phyloP scores from a whole-genome alignment of 352 stramenopile genomes.

The Pythium aquatile region DNA sequence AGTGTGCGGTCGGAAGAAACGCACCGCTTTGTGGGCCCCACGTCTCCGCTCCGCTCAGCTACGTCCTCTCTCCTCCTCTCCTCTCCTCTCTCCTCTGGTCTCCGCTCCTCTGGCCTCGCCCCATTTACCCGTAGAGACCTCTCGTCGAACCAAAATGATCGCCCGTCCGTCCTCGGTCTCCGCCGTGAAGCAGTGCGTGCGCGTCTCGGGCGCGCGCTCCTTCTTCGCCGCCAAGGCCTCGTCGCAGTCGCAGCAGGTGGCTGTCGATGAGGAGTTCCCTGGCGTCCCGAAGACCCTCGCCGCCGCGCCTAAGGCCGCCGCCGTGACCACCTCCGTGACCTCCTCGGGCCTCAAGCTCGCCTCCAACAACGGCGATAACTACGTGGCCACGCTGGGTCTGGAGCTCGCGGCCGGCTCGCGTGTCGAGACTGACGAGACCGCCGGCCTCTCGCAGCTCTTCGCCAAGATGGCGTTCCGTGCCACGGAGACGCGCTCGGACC shows the following conservation, averaged over 20 bases:
- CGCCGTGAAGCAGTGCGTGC: constrained; percentile 12
- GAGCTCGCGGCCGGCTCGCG: constrained; percentile 59
- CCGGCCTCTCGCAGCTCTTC: constrained; percentile 77
- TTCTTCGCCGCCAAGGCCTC: constrained; percentile 61
- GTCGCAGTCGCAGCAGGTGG: constrained; percentile 53
- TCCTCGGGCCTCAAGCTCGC: constrained; percentile 58
- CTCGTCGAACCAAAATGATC: background rate
- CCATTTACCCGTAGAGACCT: background rate
- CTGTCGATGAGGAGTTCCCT: constrained; percentile 66
- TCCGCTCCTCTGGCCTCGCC: background rate
- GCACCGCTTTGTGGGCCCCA: constrained; percentile 3
- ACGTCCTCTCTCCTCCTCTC: background rate
- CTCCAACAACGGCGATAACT: constrained; percentile 45
- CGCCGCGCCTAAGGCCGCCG: constrained; percentile 33
- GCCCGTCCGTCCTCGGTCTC: background rate
- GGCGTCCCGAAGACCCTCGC: constrained; percentile 40
- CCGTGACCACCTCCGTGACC: constrained; percentile 36
- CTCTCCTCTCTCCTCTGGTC: background rate
- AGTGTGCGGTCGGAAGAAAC: constrained; percentile 21
- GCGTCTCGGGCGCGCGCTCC: constrained; percentile 42
- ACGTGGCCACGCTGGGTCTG: constrained; percentile 65
- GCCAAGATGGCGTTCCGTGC: constrained; percentile 84
- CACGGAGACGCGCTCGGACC: constrained; percentile 68
- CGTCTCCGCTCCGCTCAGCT: background rate
- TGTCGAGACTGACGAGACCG: constrained; percentile 66